Percentiles rank a stretch among this genome's conserved stretches.
phyloP scores from a whole-genome alignment of 106 monocot genomes.

The Gastrodia elata region DNA sequence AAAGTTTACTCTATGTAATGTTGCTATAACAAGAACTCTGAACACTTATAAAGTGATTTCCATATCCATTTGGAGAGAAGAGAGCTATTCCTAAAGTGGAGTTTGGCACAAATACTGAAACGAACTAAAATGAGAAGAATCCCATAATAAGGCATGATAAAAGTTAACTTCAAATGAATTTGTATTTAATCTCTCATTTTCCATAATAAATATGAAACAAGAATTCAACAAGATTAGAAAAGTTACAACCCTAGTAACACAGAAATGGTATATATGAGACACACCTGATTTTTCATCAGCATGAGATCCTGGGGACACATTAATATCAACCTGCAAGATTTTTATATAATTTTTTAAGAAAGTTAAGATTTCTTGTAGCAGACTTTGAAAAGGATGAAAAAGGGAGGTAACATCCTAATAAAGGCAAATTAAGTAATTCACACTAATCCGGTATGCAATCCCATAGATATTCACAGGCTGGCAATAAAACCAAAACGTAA shows the following conservation, averaged over 20 bases:
- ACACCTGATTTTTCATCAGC: constrained; percentile 70
- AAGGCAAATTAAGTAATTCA: background rate
- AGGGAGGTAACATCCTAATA: background rate
- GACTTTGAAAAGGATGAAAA: background rate
- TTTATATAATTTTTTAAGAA: background rate
- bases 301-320: constrained; percentile 78
- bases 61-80: too few species aligned
- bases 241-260: too few species aligned
- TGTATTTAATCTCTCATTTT: too few species aligned
- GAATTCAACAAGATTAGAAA: too few species aligned
- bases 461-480: background rate
- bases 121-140: background rate
- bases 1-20: too few species aligned
- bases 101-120: background rate
- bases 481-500: background rate
- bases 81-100: too few species aligned
- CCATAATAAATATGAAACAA: too few species aligned
- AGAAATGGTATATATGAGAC: background rate
- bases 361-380: background rate
- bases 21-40: too few species aligned
- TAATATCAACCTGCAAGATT: constrained; percentile 63
- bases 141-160: background rate
- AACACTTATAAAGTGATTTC: too few species aligned
- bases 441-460: background rate
- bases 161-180: background rate